A percentile compares a stretch with the other conserved stretches of the same genome.
Evolutionary conservation across 2,329 filamentous ascomycete species (phyloP).

Genomic region (Alternaria angustiovoidea): DNA sequence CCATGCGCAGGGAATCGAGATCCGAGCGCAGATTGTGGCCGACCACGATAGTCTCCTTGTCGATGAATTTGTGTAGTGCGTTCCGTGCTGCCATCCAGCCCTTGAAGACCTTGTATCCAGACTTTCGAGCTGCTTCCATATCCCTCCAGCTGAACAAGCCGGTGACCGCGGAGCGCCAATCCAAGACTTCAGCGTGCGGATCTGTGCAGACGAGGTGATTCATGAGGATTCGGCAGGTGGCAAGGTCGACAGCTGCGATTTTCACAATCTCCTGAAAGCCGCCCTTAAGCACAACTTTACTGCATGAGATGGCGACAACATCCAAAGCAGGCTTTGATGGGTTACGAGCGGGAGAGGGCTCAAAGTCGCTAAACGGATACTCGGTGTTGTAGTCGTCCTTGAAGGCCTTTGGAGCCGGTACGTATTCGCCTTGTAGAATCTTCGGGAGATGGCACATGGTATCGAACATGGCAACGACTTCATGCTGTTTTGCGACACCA

Average conservation of each 20-base stretch:
- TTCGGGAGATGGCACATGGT: conserved; percentile 39
- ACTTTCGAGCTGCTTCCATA: conserved; percentile 36
- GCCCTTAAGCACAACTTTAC: conserved; percentile 36
- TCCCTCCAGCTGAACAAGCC: conserved; percentile 34
- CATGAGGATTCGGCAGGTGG: conserved; percentile 43
- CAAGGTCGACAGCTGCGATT: conserved; percentile 43
- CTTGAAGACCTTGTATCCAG: conserved; percentile 44
- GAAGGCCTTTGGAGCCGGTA: conserved; percentile 39
- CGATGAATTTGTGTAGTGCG: conserved; percentile 41
- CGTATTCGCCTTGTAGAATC: conserved; percentile 36
- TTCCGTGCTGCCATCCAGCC: conserved; percentile 44
- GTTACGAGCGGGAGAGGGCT: conserved; percentile 25
- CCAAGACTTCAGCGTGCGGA: conserved; percentile 23
- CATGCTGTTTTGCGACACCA: conserved; percentile 28
- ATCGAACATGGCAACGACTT: conserved; percentile 30
- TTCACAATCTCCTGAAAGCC: conserved; percentile 40
- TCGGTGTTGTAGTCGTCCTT: conserved; percentile 25
- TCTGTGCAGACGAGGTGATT: conserved; percentile 43
- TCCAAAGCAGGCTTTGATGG: conserved; percentile 20
- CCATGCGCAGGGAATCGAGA: conserved; percentile 45
- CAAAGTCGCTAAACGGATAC: conserved; percentile 33
- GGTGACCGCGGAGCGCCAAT: conserved; percentile 39
- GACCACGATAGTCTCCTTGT: conserved; percentile 46
- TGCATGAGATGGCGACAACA: conserved; percentile 39
- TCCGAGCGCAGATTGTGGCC: conserved; percentile 46